phyloP scores from a whole-genome alignment of 208 protist genomes.

The Balamuthia mandrillaris region DNA sequence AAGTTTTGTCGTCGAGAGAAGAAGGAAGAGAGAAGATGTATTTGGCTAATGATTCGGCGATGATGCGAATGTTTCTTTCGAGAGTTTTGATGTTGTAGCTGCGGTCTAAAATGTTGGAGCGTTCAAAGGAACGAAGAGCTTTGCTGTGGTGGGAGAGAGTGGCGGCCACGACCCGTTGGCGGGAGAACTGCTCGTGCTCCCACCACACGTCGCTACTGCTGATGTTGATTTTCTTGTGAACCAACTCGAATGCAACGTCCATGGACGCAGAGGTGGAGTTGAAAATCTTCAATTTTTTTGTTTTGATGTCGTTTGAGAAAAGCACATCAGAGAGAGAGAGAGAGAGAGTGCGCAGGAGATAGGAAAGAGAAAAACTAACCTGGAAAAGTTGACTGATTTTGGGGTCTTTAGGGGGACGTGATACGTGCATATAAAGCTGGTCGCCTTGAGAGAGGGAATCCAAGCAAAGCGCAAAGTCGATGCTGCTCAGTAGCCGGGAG shows the following conservation, averaged over 20 bases:
- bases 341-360: too few relatives aligned
- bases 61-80: background rate
- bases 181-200: slow-evolving; percentile 50
- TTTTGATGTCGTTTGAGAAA: too few relatives aligned
- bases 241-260: background rate
- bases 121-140: background rate
- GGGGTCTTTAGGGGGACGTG: slow-evolving; percentile 18
- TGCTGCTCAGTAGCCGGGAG: background rate
- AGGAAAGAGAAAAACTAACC: background rate
- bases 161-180: slow-evolving; percentile 25
- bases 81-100: background rate
- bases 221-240: slow-evolving; percentile 53
- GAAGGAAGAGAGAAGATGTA: background rate
- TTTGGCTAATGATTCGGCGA: background rate
- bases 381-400: background rate
- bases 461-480: slow-evolving; percentile 47
- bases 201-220: slow-evolving; percentile 24
- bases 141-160: slow-evolving; percentile 38
- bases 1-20: background rate
- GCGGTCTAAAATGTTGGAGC: background rate
- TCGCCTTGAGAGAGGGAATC: slow-evolving; percentile 31
- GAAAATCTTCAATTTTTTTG: too few relatives aligned
- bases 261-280: background rate
- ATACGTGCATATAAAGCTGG: slow-evolving; percentile 44
- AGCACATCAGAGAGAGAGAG: too few relatives aligned